Conservation (phyloP, 192 early-diverging fungal genomes). For the Backusella morwellensis region DNA sequence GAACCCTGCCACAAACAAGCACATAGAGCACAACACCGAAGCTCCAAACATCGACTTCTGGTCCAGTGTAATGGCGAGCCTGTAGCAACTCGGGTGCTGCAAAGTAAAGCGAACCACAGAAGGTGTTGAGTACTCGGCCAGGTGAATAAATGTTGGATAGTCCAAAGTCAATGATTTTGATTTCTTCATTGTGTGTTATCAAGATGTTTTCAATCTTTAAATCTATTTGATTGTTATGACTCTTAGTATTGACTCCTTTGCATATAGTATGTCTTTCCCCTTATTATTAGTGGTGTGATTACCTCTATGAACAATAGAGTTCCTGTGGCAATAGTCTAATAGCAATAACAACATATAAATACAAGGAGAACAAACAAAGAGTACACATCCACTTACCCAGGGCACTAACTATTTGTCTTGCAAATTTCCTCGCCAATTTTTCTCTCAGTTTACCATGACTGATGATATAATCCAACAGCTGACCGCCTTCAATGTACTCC, state of each 20-base stretch:
- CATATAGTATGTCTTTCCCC: no score
- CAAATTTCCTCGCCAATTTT: constrained; percentile 72
- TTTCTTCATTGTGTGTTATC: constrained; percentile 61
- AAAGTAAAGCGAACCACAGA: constrained; percentile 74
- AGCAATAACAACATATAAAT: background rate
- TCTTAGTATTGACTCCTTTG: background rate
- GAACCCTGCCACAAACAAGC: constrained; percentile 78
- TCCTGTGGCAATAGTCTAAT: constrained; percentile 25
- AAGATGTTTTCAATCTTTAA: constrained; percentile 87
- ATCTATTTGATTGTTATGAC: constrained; percentile 28
- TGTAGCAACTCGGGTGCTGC: constrained; percentile 85
- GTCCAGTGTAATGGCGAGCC: constrained; percentile 75
- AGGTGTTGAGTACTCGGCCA: constrained; percentile 47
- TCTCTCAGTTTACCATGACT: constrained; percentile 78
- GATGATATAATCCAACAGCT: constrained; percentile 83
- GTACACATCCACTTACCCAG: constrained; percentile 33
- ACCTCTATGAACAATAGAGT: constrained; percentile 28
- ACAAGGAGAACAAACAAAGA: background rate
- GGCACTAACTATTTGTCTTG: constrained; percentile 70
- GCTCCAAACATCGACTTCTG: constrained; percentile 89
- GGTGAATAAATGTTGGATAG: constrained; percentile 72
- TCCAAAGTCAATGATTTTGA: constrained; percentile 90
- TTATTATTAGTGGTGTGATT: background rate
- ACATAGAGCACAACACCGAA: constrained; percentile 83
- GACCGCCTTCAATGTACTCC: constrained; percentile 78